Percentiles rank a stretch among this genome's conserved stretches.
Evolutionary conservation across 768 basidiomycete species (phyloP).

Genomic region (Gymnopilus junonius): DNA sequence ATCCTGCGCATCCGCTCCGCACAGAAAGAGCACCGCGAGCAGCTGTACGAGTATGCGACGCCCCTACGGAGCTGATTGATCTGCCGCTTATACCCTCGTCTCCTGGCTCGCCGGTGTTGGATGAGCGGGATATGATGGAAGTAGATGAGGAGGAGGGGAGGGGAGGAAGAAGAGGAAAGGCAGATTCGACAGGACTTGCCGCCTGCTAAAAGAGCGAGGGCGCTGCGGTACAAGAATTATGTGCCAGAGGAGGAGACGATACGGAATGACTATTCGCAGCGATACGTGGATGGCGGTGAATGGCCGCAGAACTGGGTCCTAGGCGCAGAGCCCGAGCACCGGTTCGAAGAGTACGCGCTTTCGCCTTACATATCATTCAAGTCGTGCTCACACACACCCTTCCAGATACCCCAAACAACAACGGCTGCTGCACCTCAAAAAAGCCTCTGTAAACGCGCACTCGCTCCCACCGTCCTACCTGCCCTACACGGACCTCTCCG

Average conservation of each 20-base stretch:
- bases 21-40: conserved; percentile 61
- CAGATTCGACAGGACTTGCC: conserved; percentile 45
- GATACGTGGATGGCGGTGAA: conserved; percentile 89
- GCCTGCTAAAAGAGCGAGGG: conserved; percentile 75
- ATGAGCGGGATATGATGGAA: not conserved
- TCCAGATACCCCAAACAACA: conserved; percentile 96
- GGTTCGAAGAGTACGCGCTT: conserved; percentile 90
- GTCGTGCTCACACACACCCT: too few relatives aligned
- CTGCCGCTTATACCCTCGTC: conserved; percentile 65
- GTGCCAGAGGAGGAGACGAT: conserved; percentile 95
- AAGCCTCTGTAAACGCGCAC: conserved; percentile 69
- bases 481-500: conserved; percentile 6
- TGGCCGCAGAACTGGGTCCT: conserved; percentile 95
- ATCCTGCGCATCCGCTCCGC: conserved; percentile 55
- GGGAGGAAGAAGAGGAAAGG: conserved; percentile 2
- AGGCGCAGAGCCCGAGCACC: conserved; percentile 84
- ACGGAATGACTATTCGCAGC: conserved; percentile 91
- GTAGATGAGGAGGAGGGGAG: conserved; percentile 2
- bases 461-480: conserved; percentile 80
- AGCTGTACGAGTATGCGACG: conserved; percentile 56
- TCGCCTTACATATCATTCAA: too few relatives aligned
- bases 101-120: conserved; percentile 48
- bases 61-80: conserved; percentile 59
- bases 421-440: conserved; percentile 82
- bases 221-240: conserved; percentile 77